A percentile compares a stretch with the other conserved stretches of the same genome.
phyloP scores from a whole-genome alignment of 192 early-diverging fungal genomes.

The Coemansia aciculifera region DNA sequence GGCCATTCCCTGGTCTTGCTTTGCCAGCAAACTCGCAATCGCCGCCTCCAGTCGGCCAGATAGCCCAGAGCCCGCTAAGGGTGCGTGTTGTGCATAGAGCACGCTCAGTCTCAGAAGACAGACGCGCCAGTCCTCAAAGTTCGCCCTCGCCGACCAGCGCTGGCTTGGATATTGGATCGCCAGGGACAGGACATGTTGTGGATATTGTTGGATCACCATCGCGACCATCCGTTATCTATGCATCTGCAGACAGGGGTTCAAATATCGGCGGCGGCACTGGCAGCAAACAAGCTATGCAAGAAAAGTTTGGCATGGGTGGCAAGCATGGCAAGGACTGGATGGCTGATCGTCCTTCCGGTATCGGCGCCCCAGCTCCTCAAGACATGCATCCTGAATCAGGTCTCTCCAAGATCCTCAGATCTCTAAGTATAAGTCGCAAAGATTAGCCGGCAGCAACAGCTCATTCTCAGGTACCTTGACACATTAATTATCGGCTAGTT shows the following conservation, averaged over 20 bases:
- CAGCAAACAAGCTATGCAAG: slow-evolving; percentile 30
- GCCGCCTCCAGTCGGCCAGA: neutral
- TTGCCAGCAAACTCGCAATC: neutral
- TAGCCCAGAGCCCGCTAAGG: neutral
- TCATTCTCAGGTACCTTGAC: neutral
- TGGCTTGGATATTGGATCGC: slow-evolving; percentile 25
- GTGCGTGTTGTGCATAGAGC: slow-evolving; percentile 14
- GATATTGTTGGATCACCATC: slow-evolving; percentile 37
- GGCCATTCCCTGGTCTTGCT: slow-evolving; percentile 2
- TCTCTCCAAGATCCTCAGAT: slow-evolving; percentile 23
- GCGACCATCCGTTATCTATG: slow-evolving; percentile 30
- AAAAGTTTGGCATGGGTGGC: slow-evolving; percentile 30
- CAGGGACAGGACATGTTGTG: slow-evolving; percentile 18
- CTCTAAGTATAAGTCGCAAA: slow-evolving; percentile 22
- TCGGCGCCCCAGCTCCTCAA: slow-evolving; percentile 29
- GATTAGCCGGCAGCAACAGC: neutral
- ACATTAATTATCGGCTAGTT: neutral
- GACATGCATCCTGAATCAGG: slow-evolving; percentile 31
- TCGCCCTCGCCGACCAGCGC: slow-evolving; percentile 1
- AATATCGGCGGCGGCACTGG: slow-evolving; percentile 27
- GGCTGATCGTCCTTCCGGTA: slow-evolving; percentile 44
- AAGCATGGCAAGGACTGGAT: slow-evolving; percentile 43
- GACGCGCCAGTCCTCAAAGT: neutral
- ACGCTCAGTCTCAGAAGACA: neutral
- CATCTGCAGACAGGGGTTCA: slow-evolving; percentile 17